Percentiles rank a stretch among this genome's conserved stretches.
phyloP scores from a whole-genome alignment of 2,329 filamentous ascomycete species.

The Hymenoscyphus linearis region DNA sequence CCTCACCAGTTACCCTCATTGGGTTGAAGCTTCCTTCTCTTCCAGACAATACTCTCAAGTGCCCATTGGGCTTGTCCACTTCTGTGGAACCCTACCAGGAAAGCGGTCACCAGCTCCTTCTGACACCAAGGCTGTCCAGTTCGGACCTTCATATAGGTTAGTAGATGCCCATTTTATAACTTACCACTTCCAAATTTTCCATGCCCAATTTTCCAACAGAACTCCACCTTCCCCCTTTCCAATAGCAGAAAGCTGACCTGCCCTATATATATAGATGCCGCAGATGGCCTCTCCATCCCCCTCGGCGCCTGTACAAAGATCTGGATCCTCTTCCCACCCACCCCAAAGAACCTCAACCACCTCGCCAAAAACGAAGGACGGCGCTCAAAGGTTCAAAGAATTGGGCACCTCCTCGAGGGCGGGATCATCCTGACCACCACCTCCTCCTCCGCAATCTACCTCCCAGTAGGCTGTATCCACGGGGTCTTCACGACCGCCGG shows the following conservation, averaged over 20 bases:
- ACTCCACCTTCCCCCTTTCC: not conserved
- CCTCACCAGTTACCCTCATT: slow-evolving; percentile 2
- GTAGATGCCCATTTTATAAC: not conserved
- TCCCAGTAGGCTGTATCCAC: slow-evolving; percentile 15
- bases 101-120: slow-evolving; percentile 10
- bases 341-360: slow-evolving; percentile 10
- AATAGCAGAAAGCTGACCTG: not conserved
- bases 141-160: slow-evolving; percentile 16
- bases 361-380: slow-evolving; percentile 8
- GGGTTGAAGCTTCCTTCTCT: not conserved
- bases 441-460: slow-evolving; percentile 12
- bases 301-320: slow-evolving; percentile 12
- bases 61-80: not conserved
- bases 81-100: slow-evolving; percentile 6
- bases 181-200: not conserved
- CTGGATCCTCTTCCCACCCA: slow-evolving; percentile 16
- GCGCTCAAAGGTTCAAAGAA: slow-evolving; percentile 6
- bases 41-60: not conserved
- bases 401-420: slow-evolving; percentile 12
- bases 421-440: slow-evolving; percentile 11
- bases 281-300: slow-evolving; percentile 11
- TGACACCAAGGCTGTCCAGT: slow-evolving; percentile 12
- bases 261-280: slow-evolving; percentile 5
- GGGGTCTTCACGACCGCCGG: slow-evolving; percentile 12
- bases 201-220: not conserved